phyloP scores from a whole-genome alignment of 208 protist genomes.

The Willaertia magna region DNA sequence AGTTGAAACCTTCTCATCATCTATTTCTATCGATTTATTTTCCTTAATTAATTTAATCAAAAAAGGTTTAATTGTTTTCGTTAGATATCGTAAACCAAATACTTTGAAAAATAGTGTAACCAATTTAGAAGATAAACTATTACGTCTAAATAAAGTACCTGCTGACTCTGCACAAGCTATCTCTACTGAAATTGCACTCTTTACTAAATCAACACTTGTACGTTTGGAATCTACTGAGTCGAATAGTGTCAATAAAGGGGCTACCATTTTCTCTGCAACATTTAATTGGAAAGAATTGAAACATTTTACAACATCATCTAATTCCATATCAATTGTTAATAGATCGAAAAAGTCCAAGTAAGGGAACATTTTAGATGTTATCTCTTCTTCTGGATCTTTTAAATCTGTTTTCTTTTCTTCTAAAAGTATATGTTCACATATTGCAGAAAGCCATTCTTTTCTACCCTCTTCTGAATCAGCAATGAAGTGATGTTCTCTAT shows the following conservation, averaged over 20 bases:
- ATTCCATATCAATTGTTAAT: neutral
- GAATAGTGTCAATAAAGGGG: neutral
- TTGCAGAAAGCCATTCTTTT: neutral
- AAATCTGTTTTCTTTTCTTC: neutral
- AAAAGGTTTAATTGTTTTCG: neutral
- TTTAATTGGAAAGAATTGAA: neutral
- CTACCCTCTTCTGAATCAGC: neutral
- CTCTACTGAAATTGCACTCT: neutral
- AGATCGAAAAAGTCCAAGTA: neutral
- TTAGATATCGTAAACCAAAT: neutral
- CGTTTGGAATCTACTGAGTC: neutral
- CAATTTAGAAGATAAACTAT: neutral
- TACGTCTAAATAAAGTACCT: neutral
- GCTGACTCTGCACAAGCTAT: neutral
- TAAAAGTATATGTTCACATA: neutral
- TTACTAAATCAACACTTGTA: neutral
- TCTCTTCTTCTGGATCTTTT: neutral
- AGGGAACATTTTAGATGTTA: neutral
- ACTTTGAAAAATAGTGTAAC: neutral
- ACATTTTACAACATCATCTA: neutral
- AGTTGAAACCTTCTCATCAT: neutral
- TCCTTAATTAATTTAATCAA: neutral
- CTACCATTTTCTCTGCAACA: neutral
- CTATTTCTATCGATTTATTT: neutral
- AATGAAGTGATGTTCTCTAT: neutral